Evolutionary conservation across 2,329 filamentous ascomycete species (phyloP).

Genomic region (Tothia fuscella): DNA sequence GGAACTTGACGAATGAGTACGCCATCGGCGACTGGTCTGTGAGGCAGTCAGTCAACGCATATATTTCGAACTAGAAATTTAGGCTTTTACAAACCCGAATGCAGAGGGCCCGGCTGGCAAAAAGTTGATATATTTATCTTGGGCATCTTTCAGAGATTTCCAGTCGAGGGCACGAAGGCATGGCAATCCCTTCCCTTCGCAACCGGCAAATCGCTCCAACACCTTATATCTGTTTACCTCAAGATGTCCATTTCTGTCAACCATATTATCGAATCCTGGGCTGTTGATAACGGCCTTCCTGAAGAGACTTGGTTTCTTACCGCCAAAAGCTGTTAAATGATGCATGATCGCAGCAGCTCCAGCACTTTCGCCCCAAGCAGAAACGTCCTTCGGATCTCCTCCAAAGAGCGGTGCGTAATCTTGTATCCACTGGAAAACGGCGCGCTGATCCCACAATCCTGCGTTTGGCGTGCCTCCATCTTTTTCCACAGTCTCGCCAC

Average conservation of each 20-base stretch:
- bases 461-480: constrained; percentile 34
- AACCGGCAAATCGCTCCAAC: constrained; percentile 1
- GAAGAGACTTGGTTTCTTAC: constrained; percentile 34
- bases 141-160: not conserved
- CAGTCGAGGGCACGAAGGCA: constrained; percentile 5
- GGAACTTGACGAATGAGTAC: constrained; percentile 9
- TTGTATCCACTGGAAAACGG: constrained; percentile 38
- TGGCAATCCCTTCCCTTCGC: constrained; percentile 3
- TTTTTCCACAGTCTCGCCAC: constrained; percentile 32
- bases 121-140: not conserved
- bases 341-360: constrained; percentile 39
- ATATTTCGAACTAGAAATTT: too few relatives aligned
- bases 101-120: constrained; percentile 5
- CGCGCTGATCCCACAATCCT: constrained; percentile 28
- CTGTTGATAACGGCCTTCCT: constrained; percentile 23
- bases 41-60: not conserved
- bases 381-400: constrained; percentile 36
- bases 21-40: constrained; percentile 7
- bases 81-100: too few relatives aligned
- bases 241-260: constrained; percentile 4
- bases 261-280: constrained; percentile 15
- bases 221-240: constrained; percentile 2
- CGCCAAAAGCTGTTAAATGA: constrained; percentile 35
- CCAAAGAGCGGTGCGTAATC: constrained; percentile 34
- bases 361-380: constrained; percentile 40